Percentiles rank a stretch among this genome's conserved stretches.
phyloP scores from a whole-genome alignment of 2,329 filamentous ascomycete genomes.

The Graphilbum fragrans region DNA sequence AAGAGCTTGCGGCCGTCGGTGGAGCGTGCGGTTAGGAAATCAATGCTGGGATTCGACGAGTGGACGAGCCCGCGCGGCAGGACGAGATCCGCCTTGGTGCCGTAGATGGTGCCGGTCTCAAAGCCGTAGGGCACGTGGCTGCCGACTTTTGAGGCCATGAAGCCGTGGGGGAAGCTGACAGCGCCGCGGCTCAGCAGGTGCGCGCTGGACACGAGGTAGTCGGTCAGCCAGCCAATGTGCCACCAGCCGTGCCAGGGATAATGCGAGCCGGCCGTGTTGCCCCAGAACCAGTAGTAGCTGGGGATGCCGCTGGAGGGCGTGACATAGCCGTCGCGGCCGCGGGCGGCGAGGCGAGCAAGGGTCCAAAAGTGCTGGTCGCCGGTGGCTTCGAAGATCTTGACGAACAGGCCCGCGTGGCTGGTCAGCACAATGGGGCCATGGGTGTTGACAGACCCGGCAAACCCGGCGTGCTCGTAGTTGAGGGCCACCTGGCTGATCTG shows the following conservation, averaged over 20 bases:
- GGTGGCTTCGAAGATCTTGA: conserved; percentile 6
- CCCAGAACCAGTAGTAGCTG: conserved; percentile 7
- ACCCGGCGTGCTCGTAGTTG: conserved; percentile 8
- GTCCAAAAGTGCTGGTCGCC: conserved; percentile 4
- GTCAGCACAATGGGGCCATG: conserved; percentile 7
- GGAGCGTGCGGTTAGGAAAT: conserved; percentile 4
- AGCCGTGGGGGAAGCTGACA: conserved; percentile 6
- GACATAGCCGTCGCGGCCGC: conserved; percentile 7
- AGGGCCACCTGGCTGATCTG: conserved; percentile 7
- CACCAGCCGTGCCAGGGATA: conserved; percentile 10
- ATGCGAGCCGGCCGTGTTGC: conserved; percentile 6
- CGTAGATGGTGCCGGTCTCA: conserved; percentile 3
- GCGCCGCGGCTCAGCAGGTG: conserved; percentile 4
- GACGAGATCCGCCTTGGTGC: conserved; percentile 2
- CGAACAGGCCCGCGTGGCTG: conserved; percentile 6
- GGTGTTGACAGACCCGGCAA: conserved; percentile 3
- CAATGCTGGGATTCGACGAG: conserved; percentile 2
- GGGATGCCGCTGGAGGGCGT: conserved; percentile 6
- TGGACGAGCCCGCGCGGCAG: conserved; percentile 3
- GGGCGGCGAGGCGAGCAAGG: conserved; percentile 6
- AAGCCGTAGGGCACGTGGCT: conserved; percentile 8
- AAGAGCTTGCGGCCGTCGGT: conserved; percentile 4
- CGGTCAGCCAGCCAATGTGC: conserved; percentile 9
- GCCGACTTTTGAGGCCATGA: conserved; percentile 8
- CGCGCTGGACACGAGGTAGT: conserved; percentile 6